Percentiles rank a stretch among this genome's conserved stretches.
phyloP scores from a whole-genome alignment of 2,329 filamentous ascomycete species.

The Trichoderma sp. region DNA sequence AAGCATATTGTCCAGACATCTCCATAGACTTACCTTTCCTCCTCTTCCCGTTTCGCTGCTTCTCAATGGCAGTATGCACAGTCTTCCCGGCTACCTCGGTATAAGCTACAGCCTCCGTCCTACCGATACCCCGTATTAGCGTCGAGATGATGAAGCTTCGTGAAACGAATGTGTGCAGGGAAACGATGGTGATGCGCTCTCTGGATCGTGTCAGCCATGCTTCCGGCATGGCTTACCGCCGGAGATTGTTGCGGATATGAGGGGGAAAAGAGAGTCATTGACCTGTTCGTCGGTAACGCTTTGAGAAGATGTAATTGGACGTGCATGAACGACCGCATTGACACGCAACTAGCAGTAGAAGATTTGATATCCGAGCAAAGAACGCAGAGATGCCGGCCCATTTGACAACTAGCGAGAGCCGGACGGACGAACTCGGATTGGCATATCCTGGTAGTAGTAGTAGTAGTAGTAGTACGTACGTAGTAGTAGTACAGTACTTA shows the following conservation, averaged over 20 bases:
- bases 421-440: slow-evolving; percentile 6
- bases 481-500: too few species aligned
- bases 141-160: background rate
- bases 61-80: background rate
- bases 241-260: background rate
- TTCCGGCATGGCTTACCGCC: background rate
- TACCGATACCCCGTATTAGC: background rate
- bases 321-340: background rate
- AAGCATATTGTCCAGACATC: background rate
- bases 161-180: background rate
- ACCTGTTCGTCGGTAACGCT: background rate
- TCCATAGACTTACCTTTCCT: background rate
- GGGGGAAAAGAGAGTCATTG: background rate
- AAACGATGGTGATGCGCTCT: background rate
- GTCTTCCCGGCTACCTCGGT: background rate
- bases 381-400: background rate
- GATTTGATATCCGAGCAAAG: background rate
- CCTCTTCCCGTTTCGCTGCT: background rate
- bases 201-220: background rate
- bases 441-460: background rate
- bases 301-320: background rate
- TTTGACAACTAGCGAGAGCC: background rate
- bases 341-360: background rate
- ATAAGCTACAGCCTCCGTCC: background rate
- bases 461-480: too few species aligned